Conservation (phyloP, 73 alveolate genomes). For the Halteria grandinella region DNA sequence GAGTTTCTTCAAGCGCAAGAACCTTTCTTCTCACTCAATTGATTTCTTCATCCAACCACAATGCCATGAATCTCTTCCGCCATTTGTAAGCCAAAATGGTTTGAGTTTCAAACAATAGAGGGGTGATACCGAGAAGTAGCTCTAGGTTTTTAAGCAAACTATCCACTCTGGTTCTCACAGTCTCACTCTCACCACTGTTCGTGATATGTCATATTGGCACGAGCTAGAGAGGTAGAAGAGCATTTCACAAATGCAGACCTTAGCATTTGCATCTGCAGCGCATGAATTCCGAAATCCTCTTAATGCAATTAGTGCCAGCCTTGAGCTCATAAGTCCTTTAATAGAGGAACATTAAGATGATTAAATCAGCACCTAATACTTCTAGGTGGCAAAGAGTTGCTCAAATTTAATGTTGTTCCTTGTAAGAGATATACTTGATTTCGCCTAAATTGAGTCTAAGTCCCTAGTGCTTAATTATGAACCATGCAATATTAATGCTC, state of each 20-base stretch:
- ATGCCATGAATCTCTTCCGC: no score
- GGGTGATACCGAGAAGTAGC: no score
- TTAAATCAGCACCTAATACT: neutral
- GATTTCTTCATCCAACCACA: no score
- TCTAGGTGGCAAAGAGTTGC: conserved; percentile 15
- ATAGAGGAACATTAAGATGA: no score
- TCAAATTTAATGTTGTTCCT: conserved; percentile 18
- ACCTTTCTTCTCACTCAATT: no score
- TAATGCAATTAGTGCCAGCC: conserved; percentile 22
- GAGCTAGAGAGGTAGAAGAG: conserved; percentile 6
- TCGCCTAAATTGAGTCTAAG: conserved; percentile 34
- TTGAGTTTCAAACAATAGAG: no score
- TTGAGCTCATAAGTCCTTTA: neutral
- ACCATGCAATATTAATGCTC: neutral
- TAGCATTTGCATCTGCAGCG: conserved; percentile 47
- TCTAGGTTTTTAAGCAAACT: no score
- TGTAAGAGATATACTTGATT: conserved; percentile 47
- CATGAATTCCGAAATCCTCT: conserved; percentile 55
- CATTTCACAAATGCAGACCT: conserved; percentile 7
- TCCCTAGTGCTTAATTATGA: neutral
- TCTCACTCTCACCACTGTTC: conserved; percentile 15
- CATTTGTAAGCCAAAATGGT: no score
- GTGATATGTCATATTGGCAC: conserved; percentile 30
- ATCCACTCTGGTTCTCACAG: no score
- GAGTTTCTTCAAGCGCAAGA: no score